These are phyloP conservation scores for Sanguinoderma infundibulare DNA, from an alignment of 1,284 basidiomycete species.

Conservation along the genomic window DNA sequence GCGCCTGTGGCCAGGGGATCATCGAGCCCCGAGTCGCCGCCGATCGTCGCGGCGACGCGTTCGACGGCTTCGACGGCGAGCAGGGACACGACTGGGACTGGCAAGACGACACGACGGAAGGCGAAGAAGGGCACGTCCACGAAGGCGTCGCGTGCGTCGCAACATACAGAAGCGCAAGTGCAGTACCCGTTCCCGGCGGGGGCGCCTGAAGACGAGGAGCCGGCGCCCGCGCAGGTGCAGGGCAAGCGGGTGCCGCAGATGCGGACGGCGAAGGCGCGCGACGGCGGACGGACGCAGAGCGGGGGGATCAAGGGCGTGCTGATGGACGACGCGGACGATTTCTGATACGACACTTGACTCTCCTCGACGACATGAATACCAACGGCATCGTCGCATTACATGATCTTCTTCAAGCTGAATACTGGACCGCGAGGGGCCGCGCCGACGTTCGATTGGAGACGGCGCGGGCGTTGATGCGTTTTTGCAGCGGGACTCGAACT, in stretches of 20 bases:
- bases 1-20: constrained; percentile 10
- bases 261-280: constrained; percentile 71
- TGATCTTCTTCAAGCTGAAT: background rate
- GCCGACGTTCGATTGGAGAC: background rate
- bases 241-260: constrained; percentile 49
- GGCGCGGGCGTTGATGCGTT: background rate
- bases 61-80: constrained; percentile 34
- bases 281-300: constrained; percentile 81
- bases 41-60: constrained; percentile 22
- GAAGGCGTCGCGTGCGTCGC: constrained; percentile 20
- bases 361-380: background rate
- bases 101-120: constrained; percentile 32
- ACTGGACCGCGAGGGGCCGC: background rate
- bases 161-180: constrained; percentile 31
- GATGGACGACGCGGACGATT: constrained; percentile 40
- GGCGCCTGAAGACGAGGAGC: constrained; percentile 41
- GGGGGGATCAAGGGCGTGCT: constrained; percentile 74
- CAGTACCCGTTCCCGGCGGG: constrained; percentile 67
- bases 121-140: constrained; percentile 27
- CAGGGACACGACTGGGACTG: constrained; percentile 23
- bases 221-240: constrained; percentile 21
- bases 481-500: background rate
- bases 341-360: constrained; percentile 22
- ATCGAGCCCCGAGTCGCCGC: constrained; percentile 14
- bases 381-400: background rate